Base-by-base conservation (phyloP, 225 moss, liverwort and hornwort genomes). In the Antitrichia curtipendula region DNA sequence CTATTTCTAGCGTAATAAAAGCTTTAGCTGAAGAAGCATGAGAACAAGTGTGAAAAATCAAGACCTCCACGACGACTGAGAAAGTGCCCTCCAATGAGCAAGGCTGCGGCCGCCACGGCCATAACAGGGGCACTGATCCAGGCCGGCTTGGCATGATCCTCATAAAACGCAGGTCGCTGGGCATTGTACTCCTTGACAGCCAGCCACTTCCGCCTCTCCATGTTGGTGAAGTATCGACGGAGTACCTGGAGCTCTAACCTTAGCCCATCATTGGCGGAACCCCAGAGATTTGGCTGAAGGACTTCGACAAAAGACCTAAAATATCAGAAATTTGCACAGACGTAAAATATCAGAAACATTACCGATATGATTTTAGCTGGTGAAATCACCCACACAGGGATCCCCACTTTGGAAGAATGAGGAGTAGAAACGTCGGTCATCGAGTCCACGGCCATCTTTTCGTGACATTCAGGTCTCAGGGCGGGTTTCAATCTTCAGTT, bases 121-220 rank as follows among this genome's bases (percentile, higher is more conserved):
- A 97, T 95, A 81, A 95, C 92, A 84, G 97, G 96, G 86, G 93
- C 95, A 84, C 92, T 96, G 63, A 97, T 93, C 88, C 95, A 91
- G 57, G 94, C 97, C 4, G 96, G 97, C 86, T 97, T 97, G 47
- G 97, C 96, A 90, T 91, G 95, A 80, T 97, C 96, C 91, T 97
- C 95, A 80, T 93, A 96, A 84, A 93, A 96, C 21, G 96, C 94
- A 61, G 95, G 92, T 76, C 97, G 93, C 90, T 91, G 81, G 27
- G 90, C 90, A 76, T 92, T 90, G 66, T 88, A 92, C 76, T 91
- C 92, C 85, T 90, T 91, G 80, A 94, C 89, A 38, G 94, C 94
- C 73, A 89, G 80, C 83, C 83, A 91, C 88, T 91, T 94, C 87
- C 92, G 90, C 77, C 94, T 88, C 83, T 94, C 94, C 94, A 94